Base-by-base conservation (phyloP, 306 rosid genomes). In the Cicer cuneatum region DNA sequence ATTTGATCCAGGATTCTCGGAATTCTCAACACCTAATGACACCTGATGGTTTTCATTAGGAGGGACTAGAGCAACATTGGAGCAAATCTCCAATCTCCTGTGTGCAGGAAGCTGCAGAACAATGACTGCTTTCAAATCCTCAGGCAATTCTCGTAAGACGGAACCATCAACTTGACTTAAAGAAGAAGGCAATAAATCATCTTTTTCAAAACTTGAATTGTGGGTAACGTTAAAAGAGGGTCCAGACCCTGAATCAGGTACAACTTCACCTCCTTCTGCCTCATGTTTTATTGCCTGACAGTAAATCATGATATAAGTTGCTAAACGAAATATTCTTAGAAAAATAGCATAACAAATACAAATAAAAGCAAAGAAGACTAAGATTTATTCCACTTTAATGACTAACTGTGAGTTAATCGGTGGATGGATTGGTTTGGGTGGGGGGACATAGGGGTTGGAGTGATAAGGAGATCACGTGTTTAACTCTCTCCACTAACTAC, bases 91-190 rank as follows among this genome's bases (percentile, higher is more conserved):
- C 64, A 61, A 81, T 75, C n/a, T 81, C 83, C 96, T 85, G 85
- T 90, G 96, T 13, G 83, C 78, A 48, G 98, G 92, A 85, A 90
- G 96, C 79, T 83, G 87, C 82, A 75, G 86, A 78, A 88, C 83
- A 83, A 90, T 85, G 83, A 71, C 87, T 62, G 75, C 84, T 84
- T 86, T 88, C 86, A 90, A 72, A 73, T 90, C 90, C 83, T 82
- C 84, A 49, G 98, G 98, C 81, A 94, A 73, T 72, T 91, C 91
- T 80, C 46, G 83, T 59, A 88, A 85, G 85, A 94, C 97, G 6
- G 90, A 77, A 52, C 81, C 61, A 78, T 91, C 98, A 49, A 91
- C 85, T 90, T 94, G 98, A 78, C 96, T 94, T 61, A 91, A 83
- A 71, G 97, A 93, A 47, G 86, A 82, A 75, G 98, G 98, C 83